Base-by-base conservation (phyloP, 805 yeast genomes). In the Saccharomycopsis sp. region DNA sequence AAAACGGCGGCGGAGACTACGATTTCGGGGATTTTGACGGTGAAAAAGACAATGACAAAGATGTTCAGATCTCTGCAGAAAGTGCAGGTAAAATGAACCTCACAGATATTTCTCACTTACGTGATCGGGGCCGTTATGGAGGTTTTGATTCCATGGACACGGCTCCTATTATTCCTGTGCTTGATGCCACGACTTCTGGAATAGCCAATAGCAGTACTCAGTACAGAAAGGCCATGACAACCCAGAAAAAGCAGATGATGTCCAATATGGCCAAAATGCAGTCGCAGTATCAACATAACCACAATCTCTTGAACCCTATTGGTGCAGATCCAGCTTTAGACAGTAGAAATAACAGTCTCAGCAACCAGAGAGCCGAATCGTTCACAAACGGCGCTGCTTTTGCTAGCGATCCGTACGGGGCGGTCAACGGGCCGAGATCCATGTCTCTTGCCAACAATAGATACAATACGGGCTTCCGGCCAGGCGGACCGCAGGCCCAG, bases 151-250 rank as follows among this genome's bases (percentile, higher is more conserved):
- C 67, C 47, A 68, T 74, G 57, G 89, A 85, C 61, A 78, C 91
- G 0, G 78, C 89, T 0, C 91, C 94, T 7, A 82, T 85, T 61
- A 87, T 88, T 46, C 95, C 95, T 4, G 86, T 90, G 0, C 56
- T 87, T 2, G 55, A 58, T 52, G 68, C 67, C 24, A 60, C 52
- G 1, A 53, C 61, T 34, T 56, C 61, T 23, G 73, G 71, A 52
- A 66, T 74, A 63, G 77, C 77, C 55, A 84, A 80, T 63, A 37
- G 53, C 14, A 58, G 47, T 44, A 74, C 81, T 4, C 84, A 84
- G 61, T 87, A 87, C 67, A 74, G 95, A 63, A 87, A 86, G 63
- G 84, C 79, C 63, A 76, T 83, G 78, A 83, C 84, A 52, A 82
- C 81, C 2, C 84, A 82, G 66, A 85, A 83, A 73, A 87, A 87